These are phyloP conservation scores for Fusarium verticillioides DNA, from an alignment of 2,329 filamentous ascomycete genomes.

Conservation along the genomic window DNA sequence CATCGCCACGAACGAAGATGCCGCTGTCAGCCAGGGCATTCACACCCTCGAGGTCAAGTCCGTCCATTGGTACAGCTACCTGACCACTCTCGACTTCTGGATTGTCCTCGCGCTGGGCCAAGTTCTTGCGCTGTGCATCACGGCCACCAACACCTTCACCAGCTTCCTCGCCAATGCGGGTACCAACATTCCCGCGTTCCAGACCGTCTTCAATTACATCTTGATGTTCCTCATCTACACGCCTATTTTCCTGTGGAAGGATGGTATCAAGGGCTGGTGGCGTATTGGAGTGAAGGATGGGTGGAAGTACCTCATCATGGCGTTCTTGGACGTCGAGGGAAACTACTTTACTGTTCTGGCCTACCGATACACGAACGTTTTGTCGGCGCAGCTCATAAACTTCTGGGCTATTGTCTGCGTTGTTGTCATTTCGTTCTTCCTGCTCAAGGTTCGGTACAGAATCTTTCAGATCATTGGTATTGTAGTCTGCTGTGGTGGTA, in stretches of 20 bases:
- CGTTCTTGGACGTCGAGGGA: constrained; percentile 93
- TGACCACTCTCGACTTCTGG: constrained; percentile 89
- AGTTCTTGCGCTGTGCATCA: constrained; percentile 88
- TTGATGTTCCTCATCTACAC: constrained; percentile 86
- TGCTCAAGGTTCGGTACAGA: constrained; percentile 91
- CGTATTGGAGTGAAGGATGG: constrained; percentile 75
- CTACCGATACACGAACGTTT: constrained; percentile 90
- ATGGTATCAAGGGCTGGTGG: constrained; percentile 78
- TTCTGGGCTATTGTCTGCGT: constrained; percentile 98
- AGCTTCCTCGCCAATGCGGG: constrained; percentile 73
- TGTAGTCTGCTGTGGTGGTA: constrained; percentile 88
- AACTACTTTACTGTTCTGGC: constrained; percentile 98
- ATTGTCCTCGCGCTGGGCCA: constrained; percentile 83
- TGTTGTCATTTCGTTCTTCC: constrained; percentile 81
- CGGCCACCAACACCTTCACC: constrained; percentile 90
- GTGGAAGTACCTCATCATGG: constrained; percentile 94
- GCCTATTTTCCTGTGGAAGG: constrained; percentile 79
- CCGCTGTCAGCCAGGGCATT: constrained; percentile 62
- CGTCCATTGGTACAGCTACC: constrained; percentile 75
- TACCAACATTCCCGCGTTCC: constrained; percentile 92
- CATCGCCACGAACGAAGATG: constrained; percentile 38
- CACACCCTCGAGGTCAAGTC: constrained; percentile 65
- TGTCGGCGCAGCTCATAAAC: constrained; percentile 95
- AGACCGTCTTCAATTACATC: constrained; percentile 95
- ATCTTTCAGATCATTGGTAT: constrained; percentile 87